Evolutionary conservation across 2,329 filamentous ascomycete genomes (phyloP).

Genomic region (Trichophyton schoenleinii): DNA sequence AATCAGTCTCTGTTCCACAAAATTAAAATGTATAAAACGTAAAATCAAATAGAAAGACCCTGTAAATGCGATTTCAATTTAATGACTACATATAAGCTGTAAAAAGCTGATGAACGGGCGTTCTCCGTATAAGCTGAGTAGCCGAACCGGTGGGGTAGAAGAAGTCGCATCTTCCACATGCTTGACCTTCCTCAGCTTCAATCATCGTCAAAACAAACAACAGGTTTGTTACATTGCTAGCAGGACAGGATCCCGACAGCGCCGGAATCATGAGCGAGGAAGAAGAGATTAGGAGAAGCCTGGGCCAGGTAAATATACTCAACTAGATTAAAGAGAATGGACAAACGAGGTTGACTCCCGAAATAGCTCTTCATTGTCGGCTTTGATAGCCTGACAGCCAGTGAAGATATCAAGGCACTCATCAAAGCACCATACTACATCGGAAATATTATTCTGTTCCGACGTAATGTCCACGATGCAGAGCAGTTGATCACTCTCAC

Average conservation of each 20-base stretch:
- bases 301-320: background rate
- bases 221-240: too few species aligned
- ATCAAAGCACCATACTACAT: conserved; percentile 30
- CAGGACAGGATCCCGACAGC: background rate
- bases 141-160: background rate
- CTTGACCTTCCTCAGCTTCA: background rate
- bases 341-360: background rate
- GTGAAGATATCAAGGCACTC: conserved; percentile 31
- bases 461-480: conserved; percentile 29
- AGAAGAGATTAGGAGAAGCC: background rate
- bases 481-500: conserved; percentile 22
- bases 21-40: too few species aligned
- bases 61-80: too few species aligned
- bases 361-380: conserved; percentile 35
- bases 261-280: background rate
- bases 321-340: background rate
- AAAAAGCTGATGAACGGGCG: background rate
- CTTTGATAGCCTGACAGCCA: conserved; percentile 30
- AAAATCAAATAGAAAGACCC: too few species aligned
- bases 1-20: too few species aligned
- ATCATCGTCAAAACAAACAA: background rate
- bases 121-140: background rate
- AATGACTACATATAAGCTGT: too few species aligned
- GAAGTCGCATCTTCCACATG: background rate
- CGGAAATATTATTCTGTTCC: conserved; percentile 33